Percentiles rank a stretch among this genome's conserved stretches.
Conservation (phyloP, 2,329 filamentous ascomycete species). For the Aureobasidium sp. region DNA sequence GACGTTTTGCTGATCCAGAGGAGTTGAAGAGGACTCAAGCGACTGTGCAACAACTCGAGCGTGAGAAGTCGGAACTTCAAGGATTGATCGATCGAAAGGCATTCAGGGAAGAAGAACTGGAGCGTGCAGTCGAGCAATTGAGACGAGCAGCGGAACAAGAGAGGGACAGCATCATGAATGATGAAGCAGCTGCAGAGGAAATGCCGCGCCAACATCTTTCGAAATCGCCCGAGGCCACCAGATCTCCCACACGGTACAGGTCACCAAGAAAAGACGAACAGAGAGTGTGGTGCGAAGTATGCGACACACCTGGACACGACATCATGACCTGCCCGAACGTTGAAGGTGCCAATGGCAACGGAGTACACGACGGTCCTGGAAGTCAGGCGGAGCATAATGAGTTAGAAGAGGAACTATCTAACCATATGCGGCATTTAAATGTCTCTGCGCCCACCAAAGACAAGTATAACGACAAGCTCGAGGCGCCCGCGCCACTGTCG, state of each 20-base stretch:
- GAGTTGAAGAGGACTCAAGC: constrained; percentile 50
- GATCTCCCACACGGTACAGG: constrained; percentile 25
- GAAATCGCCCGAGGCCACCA: constrained; percentile 40
- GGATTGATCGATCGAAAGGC: constrained; percentile 63
- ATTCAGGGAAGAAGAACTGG: constrained; percentile 71
- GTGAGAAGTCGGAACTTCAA: constrained; percentile 71
- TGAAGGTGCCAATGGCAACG: not conserved
- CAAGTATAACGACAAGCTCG: constrained; percentile 16
- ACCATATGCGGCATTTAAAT: not conserved
- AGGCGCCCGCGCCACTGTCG: constrained; percentile 7
- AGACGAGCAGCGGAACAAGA: constrained; percentile 36
- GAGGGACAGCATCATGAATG: constrained; percentile 39
- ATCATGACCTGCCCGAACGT: not conserved
- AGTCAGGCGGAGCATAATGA: not conserved
- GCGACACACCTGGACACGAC: not conserved
- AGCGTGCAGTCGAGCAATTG: constrained; percentile 49
- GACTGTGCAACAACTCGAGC: constrained; percentile 62
- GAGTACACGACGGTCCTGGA: not conserved
- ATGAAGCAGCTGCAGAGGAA: constrained; percentile 36
- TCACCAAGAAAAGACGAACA: not conserved
- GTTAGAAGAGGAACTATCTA: not conserved
- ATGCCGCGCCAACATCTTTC: constrained; percentile 45
- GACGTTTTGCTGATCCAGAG: constrained; percentile 25
- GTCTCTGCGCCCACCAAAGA: not conserved
- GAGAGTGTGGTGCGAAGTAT: not conserved